Conservation (phyloP, 1,284 basidiomycete genomes). For the Cerioporus squamosus region DNA sequence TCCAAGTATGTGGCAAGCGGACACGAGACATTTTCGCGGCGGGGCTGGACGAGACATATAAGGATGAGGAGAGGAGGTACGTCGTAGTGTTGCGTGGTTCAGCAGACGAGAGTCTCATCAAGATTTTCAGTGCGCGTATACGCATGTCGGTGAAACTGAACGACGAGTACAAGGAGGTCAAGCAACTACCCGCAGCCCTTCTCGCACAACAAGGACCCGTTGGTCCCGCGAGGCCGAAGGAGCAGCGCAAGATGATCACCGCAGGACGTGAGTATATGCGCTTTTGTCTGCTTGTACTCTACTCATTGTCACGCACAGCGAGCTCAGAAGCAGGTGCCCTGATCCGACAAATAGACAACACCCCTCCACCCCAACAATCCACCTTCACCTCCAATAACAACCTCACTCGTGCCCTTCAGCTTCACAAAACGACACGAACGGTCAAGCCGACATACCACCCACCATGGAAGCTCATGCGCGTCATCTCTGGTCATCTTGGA, state of each 20-base stretch:
- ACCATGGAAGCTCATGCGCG: slow-evolving; percentile 94
- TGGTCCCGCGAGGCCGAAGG: slow-evolving; percentile 75
- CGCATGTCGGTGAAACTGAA: slow-evolving; percentile 77
- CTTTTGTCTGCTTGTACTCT: background rate
- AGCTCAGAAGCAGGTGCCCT: slow-evolving; percentile 59
- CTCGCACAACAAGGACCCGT: slow-evolving; percentile 81
- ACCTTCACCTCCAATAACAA: slow-evolving; percentile 67
- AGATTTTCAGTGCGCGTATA: slow-evolving; percentile 57
- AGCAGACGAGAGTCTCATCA: too few species aligned
- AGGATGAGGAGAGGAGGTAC: slow-evolving; percentile 74
- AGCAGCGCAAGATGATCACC: slow-evolving; percentile 70
- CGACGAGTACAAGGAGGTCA: slow-evolving; percentile 88
- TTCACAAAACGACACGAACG: slow-evolving; percentile 90
- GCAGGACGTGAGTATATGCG: slow-evolving; percentile 59
- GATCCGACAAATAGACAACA: slow-evolving; percentile 73
- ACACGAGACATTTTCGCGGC: slow-evolving; percentile 73
- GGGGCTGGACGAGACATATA: slow-evolving; percentile 59
- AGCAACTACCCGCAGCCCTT: slow-evolving; percentile 83
- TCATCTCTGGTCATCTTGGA: slow-evolving; percentile 97
- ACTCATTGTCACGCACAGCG: slow-evolving; percentile 30
- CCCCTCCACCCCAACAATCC: slow-evolving; percentile 63
- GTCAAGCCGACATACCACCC: slow-evolving; percentile 96
- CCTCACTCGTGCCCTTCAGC: slow-evolving; percentile 84
- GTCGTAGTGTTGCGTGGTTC: slow-evolving; percentile 19
- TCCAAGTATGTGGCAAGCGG: slow-evolving; percentile 61